Evolutionary conservation across 768 basidiomycete genomes (phyloP), one percentile per base, ranked within the genome.

Genomic region (Ramaria sp.): DNA sequence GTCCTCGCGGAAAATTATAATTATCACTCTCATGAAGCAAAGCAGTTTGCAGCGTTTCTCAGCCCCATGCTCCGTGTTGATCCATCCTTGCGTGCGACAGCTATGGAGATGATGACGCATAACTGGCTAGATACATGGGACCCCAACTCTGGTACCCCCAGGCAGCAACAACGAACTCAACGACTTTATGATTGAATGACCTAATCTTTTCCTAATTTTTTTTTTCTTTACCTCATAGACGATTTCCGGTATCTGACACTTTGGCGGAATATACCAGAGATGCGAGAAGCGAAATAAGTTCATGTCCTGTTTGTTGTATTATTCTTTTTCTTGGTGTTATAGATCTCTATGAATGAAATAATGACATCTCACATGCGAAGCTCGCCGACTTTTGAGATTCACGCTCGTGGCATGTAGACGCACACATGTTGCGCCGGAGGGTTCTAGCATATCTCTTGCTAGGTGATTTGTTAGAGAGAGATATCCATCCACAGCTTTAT

Each of bases 1-100:
- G 91, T 95, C 59, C 86, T 96, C 81, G 75, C 72, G 48, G 90
- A 96, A 73, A 95, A 94, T 66, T 96, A 96, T 65, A 70, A 85
- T 7, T 85, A 83, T 66, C 69, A 76, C 9, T 74, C 77, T 36
- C 61, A 65, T 13, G 82, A 89, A 53, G 76, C 86, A 8, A 64
- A 65, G 25, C 69, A 72, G 30, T 67, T 90, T 20, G 85, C 83
- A 61, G 66, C 70, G 24, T 90, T 90, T 66, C 67, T 91, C 58
- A 72, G 74, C 59, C 86, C 87, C 27, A 89, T 89, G 89, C 74
- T 91, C 58, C 70, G 74, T 28, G 67, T 82, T 54, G 83, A 91
- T 62, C 81, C 82, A 63, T 75, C 78, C 60, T 68, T 78, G 52
- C 82, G 92, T 32, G 77, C 76, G 41, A 73, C 78, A 44, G 90